Conservation (phyloP, 1,139 yeast genomes). For the Taphrina confusa region DNA sequence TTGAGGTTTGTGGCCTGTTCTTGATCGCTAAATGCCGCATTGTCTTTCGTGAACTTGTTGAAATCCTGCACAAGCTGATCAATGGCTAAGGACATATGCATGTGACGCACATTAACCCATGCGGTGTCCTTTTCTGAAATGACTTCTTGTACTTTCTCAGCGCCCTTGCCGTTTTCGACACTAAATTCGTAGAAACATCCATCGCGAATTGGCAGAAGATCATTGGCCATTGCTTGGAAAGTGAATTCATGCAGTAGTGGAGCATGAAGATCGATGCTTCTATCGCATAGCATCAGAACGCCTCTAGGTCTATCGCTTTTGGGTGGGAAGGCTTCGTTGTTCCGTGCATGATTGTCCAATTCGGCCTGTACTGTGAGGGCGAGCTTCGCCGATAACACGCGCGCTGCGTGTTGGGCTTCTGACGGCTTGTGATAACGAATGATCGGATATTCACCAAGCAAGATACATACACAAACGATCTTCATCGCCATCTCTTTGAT, state of each 20-base stretch:
- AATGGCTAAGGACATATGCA: conserved; percentile 75
- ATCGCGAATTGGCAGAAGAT: conserved; percentile 55
- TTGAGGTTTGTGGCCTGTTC: conserved; percentile 45
- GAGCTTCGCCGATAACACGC: conserved; percentile 67
- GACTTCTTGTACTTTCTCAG: conserved; percentile 52
- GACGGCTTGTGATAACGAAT: conserved; percentile 67
- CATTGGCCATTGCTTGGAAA: conserved; percentile 94
- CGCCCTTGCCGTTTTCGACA: conserved; percentile 65
- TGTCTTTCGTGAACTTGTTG: conserved; percentile 67
- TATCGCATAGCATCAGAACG: conserved; percentile 71
- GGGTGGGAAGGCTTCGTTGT: conserved; percentile 65
- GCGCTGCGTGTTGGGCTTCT: conserved; percentile 56
- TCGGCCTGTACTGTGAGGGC: conserved; percentile 72
- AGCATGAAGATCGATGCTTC: conserved; percentile 79
- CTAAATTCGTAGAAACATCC: conserved; percentile 59
- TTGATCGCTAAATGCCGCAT: conserved; percentile 55
- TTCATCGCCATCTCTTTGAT: conserved; percentile 58
- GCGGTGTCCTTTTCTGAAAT: conserved; percentile 69
- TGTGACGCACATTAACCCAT: conserved; percentile 72
- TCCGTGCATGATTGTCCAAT: conserved; percentile 73
- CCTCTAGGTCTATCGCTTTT: conserved; percentile 58
- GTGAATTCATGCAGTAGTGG: conserved; percentile 88
- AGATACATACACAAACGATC: conserved; percentile 39
- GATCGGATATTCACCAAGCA: conserved; percentile 80
- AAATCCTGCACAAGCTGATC: conserved; percentile 63